Evolutionary conservation across 1,284 basidiomycete genomes (phyloP).

Genomic region (Pseudozyma sp.): DNA sequence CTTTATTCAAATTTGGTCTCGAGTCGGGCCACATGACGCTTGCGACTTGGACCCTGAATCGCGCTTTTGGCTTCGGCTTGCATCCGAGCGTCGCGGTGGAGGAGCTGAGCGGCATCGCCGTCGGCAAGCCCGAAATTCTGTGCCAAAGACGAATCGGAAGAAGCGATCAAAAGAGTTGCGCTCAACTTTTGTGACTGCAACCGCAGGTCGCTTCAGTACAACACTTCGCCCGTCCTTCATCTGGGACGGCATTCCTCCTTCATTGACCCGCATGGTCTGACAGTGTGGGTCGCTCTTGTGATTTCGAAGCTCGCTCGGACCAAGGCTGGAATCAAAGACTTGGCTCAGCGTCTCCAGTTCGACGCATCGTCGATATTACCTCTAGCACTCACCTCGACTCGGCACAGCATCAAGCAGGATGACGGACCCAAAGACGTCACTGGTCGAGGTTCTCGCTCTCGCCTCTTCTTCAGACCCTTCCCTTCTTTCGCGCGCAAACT

Average conservation of each 20-base stretch:
- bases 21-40: too few relatives aligned
- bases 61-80: not conserved
- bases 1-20: too few relatives aligned
- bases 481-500: conserved; percentile 33
- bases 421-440: conserved; percentile 29
- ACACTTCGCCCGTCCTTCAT: too few relatives aligned
- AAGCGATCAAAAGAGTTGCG: conserved; percentile 1
- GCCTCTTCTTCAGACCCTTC: conserved; percentile 41
- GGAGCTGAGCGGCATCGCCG: conserved; percentile 3
- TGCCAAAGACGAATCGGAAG: not conserved
- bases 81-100: conserved; percentile 7
- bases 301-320: too few relatives aligned
- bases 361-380: too few relatives aligned
- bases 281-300: too few relatives aligned
- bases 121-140: conserved; percentile 8
- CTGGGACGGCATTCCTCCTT: too few relatives aligned
- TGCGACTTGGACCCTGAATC: conserved; percentile 22
- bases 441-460: conserved; percentile 46
- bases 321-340: too few relatives aligned
- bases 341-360: too few relatives aligned
- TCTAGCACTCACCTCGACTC: not conserved
- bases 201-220: too few relatives aligned
- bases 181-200: not conserved
- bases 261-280: too few relatives aligned
- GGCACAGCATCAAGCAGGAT: conserved; percentile 6